Conservation (phyloP, 345 rosid genomes). For the Eucalyptus pauciflora region DNA sequence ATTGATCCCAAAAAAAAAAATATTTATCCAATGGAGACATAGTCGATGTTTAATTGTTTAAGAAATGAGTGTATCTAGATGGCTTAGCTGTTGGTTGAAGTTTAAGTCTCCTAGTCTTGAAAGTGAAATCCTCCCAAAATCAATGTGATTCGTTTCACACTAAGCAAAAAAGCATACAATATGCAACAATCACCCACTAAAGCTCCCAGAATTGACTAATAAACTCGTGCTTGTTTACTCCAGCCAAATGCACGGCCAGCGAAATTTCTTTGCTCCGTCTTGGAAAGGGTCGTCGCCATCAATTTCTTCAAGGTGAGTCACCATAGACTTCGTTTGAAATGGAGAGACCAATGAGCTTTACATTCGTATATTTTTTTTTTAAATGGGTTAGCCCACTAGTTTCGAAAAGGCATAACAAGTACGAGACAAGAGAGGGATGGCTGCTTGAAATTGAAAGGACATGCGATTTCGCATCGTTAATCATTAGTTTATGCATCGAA, state of each 20-base stretch:
- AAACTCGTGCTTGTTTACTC: background rate
- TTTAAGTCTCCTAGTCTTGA: background rate
- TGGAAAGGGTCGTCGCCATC: background rate
- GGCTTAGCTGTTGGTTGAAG: background rate
- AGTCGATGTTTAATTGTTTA: background rate
- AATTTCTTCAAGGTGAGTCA: background rate
- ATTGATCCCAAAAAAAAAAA: background rate
- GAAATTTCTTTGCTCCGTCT: background rate
- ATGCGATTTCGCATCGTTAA: background rate
- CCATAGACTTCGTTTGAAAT: background rate
- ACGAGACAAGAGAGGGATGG: background rate
- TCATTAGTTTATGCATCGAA: background rate
- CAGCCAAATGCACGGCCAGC: background rate
- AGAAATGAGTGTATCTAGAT: background rate
- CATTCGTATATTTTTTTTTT: fast-evolving
- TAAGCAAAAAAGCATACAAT: background rate
- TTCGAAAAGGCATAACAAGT: background rate
- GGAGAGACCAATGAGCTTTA: background rate
- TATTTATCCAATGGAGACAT: background rate
- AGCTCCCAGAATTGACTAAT: background rate
- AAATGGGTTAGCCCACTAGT: background rate
- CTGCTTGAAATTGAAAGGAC: background rate
- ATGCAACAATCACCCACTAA: background rate
- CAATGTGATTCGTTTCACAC: background rate
- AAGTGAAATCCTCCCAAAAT: background rate